Conservation (phyloP, 2,329 filamentous ascomycete genomes). For the Microascus cirrosus region DNA sequence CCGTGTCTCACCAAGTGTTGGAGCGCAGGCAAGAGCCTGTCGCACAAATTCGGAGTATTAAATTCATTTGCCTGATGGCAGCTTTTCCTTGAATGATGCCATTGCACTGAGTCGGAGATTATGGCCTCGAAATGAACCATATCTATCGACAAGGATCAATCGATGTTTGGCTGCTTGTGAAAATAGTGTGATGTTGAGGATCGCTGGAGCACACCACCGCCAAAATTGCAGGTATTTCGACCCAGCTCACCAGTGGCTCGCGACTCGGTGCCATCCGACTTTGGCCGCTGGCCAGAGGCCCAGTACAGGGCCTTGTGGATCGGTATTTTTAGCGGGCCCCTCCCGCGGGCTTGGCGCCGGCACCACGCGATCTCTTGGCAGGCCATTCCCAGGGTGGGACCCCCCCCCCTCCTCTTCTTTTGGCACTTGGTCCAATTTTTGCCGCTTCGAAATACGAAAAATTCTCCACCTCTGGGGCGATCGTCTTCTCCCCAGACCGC, state of each 20-base stretch:
- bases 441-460: background rate
- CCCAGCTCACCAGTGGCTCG: background rate
- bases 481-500: background rate
- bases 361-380: background rate
- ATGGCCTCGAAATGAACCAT: no score
- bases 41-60: no score
- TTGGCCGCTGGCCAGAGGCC: background rate
- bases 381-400: no score
- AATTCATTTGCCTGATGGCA: no score
- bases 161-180: no score
- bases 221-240: background rate
- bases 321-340: background rate
- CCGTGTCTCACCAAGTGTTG: no score
- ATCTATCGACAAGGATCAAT: no score
- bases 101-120: no score
- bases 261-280: background rate
- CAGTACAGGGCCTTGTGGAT: no score
- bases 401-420: background rate
- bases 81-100: no score
- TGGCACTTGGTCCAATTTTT: background rate
- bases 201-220: background rate
- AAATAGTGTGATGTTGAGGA: background rate
- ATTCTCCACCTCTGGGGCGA: background rate
- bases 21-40: no score
- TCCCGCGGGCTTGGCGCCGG: background rate